These are phyloP conservation scores for Coemansia asiatica DNA, from an alignment of 192 early-diverging fungal species.

Conservation along the genomic window DNA sequence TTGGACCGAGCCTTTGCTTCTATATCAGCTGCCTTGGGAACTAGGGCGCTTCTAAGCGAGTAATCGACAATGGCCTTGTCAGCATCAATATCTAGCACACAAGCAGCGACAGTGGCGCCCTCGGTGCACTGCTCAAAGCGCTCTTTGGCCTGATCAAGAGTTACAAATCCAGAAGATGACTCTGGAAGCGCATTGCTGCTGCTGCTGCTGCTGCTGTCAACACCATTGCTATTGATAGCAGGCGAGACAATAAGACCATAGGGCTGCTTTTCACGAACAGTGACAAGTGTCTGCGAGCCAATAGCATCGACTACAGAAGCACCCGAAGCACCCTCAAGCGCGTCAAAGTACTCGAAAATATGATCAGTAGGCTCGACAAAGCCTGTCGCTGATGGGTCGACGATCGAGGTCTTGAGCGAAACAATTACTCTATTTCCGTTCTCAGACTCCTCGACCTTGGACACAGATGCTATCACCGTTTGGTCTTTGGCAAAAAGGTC, in stretches of 20 bases:
- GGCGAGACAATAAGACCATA: conserved; percentile 60
- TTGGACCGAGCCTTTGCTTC: conserved; percentile 7
- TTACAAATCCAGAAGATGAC: conserved; percentile 61
- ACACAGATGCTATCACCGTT: conserved; percentile 68
- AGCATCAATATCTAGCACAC: conserved; percentile 70
- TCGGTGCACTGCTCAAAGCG: conserved; percentile 46
- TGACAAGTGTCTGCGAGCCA: conserved; percentile 51
- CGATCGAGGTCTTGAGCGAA: conserved; percentile 68
- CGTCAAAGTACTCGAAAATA: conserved; percentile 56
- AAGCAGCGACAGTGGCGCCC: conserved; percentile 56
- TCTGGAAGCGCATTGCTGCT: conserved; percentile 18
- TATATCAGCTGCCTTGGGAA: conserved; percentile 5
- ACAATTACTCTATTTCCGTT: conserved; percentile 57
- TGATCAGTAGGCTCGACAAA: conserved; percentile 56
- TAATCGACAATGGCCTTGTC: conserved; percentile 67
- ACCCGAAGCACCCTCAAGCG: conserved; percentile 41
- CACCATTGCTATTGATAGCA: too few species aligned
- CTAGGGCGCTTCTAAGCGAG: conserved; percentile 52
- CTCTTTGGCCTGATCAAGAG: conserved; percentile 59
- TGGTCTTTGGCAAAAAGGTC: conserved; percentile 63
- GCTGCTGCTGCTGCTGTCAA: not conserved
- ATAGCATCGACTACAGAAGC: conserved; percentile 52
- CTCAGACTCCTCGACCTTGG: conserved; percentile 51
- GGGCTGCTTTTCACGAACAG: conserved; percentile 56
- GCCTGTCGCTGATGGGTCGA: conserved; percentile 37